Evolutionary conservation across 179 eudicot genomes (phyloP).

Genomic region (Beta lomatogona): DNA sequence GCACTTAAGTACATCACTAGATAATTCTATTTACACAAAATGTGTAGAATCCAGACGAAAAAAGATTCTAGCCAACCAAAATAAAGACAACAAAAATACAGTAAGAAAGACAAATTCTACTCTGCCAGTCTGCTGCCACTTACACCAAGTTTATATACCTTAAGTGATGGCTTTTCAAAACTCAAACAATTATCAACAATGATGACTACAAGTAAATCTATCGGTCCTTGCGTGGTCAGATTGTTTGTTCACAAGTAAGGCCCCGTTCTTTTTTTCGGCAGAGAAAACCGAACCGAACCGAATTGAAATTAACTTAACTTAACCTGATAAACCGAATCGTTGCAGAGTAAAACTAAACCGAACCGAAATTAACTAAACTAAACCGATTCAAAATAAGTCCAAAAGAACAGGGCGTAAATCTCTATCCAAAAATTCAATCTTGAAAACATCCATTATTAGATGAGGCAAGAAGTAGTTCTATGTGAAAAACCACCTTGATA

Average conservation of each 20-base stretch:
- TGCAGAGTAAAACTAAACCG: too few species aligned
- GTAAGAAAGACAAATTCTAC: background rate
- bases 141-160: background rate
- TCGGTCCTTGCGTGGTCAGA: background rate
- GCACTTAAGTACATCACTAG: background rate
- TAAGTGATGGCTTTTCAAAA: background rate
- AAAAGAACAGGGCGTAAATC: background rate
- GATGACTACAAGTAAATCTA: background rate
- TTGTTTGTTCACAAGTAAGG: background rate
- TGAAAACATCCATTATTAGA: background rate
- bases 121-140: background rate
- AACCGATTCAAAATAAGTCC: too few species aligned
- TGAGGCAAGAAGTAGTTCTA: constrained; percentile 28
- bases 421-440: background rate
- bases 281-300: too few species aligned
- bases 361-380: too few species aligned
- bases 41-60: background rate
- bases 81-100: background rate
- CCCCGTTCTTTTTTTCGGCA: too few species aligned
- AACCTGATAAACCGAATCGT: too few species aligned
- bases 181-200: background rate
- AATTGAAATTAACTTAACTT: too few species aligned
- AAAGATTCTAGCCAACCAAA: constrained; percentile 11
- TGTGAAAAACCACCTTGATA: constrained; percentile 75
- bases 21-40: constrained; percentile 27